Conservation (phyloP, 1,284 basidiomycete species). For the Ustilago shanxiensis region DNA sequence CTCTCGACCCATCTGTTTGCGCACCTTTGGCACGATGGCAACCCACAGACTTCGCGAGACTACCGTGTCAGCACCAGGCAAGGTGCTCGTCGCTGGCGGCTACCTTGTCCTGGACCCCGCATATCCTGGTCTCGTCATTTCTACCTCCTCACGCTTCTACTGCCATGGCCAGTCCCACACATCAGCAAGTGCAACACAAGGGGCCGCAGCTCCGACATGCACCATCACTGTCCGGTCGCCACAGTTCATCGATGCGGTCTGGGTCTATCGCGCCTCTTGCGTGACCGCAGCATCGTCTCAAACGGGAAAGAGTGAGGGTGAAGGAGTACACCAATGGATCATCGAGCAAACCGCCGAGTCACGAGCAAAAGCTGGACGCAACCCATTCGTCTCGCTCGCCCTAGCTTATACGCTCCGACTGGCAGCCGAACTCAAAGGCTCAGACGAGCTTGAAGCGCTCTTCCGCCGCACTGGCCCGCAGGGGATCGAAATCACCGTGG, state of each 20-base stretch:
- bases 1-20: not conserved
- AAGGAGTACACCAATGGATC: conserved; percentile 24
- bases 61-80: conserved; percentile 89
- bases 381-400: conserved; percentile 93
- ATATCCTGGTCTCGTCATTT: conserved; percentile 71
- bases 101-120: conserved; percentile 69
- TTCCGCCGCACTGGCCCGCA: conserved; percentile 51
- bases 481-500: conserved; percentile 81
- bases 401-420: conserved; percentile 82
- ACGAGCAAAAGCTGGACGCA: conserved; percentile 72
- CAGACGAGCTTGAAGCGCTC: conserved; percentile 12
- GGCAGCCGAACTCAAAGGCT: conserved; percentile 70
- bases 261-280: conserved; percentile 78
- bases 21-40: conserved; percentile 8
- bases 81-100: conserved; percentile 80
- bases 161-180: conserved; percentile 72
- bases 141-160: conserved; percentile 94
- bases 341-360: conserved; percentile 50
- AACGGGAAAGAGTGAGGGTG: not conserved
- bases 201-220: not conserved
- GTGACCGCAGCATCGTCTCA: conserved; percentile 3
- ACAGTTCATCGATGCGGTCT: conserved; percentile 85
- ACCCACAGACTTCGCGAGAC: conserved; percentile 19
- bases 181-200: not conserved
- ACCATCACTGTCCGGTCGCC: conserved; percentile 83